A percentile compares a stretch with the other conserved stretches of the same genome.
Conservation (phyloP, 331 rosid species). For the Acacia pycnantha region DNA sequence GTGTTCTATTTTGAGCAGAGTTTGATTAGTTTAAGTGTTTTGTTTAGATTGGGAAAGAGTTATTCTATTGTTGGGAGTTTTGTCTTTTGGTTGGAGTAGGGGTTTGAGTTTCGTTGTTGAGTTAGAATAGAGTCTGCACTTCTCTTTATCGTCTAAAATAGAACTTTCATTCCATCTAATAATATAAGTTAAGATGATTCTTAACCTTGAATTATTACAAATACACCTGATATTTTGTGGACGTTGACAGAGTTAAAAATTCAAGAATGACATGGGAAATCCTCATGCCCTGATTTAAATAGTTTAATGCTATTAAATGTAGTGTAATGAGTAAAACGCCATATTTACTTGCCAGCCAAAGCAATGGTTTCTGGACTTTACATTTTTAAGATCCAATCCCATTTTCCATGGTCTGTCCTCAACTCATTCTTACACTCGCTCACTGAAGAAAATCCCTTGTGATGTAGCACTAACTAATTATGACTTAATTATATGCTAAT, state of each 20-base stretch:
- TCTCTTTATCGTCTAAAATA: not conserved
- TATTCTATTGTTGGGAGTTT: not conserved
- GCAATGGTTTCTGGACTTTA: not conserved
- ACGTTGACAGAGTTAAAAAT: not conserved
- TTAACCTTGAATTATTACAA: not conserved
- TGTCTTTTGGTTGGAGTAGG: not conserved
- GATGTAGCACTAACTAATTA: not conserved
- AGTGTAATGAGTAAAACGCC: not conserved
- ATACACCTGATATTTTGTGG: not conserved
- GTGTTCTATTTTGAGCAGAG: not conserved
- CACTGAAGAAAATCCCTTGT: not conserved
- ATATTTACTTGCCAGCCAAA: not conserved
- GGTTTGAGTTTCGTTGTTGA: not conserved
- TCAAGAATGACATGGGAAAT: not conserved
- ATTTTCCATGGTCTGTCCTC: not conserved
- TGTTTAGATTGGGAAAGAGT: not conserved
- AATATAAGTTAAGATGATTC: not conserved
- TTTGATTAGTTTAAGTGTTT: not conserved
- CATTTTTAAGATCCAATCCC: not conserved
- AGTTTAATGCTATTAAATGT: not conserved
- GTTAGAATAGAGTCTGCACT: not conserved
- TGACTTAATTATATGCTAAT: not conserved
- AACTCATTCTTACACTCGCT: not conserved
- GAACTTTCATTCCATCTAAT: not conserved
- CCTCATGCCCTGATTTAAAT: not conserved